phyloP scores from a whole-genome alignment of 1,139 yeast genomes.

The Torulaspora globosa region DNA sequence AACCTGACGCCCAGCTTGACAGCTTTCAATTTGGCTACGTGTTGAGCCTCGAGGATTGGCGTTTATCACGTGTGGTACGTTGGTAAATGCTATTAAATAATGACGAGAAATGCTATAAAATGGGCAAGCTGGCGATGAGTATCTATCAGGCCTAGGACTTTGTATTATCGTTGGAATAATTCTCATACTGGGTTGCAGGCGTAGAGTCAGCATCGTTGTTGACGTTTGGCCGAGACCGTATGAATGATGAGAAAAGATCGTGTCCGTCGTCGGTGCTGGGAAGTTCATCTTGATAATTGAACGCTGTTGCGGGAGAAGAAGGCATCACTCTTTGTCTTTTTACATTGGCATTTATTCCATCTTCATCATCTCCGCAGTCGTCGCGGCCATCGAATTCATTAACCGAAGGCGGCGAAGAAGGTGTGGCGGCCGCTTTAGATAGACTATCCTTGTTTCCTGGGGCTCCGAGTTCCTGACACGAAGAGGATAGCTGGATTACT shows the following conservation, averaged over 20 bases:
- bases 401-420: slow-evolving; percentile 17
- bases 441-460: background rate
- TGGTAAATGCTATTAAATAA: slow-evolving; percentile 8
- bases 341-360: slow-evolving; percentile 12
- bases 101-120: background rate
- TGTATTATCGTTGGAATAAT: slow-evolving; percentile 34
- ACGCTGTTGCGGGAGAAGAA: slow-evolving; percentile 36
- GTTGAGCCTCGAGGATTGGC: slow-evolving; percentile 1
- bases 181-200: slow-evolving; percentile 30
- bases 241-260: slow-evolving; percentile 35
- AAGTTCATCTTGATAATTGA: slow-evolving; percentile 23
- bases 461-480: slow-evolving; percentile 13
- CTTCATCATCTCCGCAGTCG: slow-evolving; percentile 17
- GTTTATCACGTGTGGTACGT: slow-evolving; percentile 2
- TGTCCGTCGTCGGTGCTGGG: slow-evolving; percentile 14
- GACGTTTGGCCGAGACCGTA: slow-evolving; percentile 30
- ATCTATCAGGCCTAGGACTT: slow-evolving; percentile 9
- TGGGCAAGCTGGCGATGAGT: slow-evolving; percentile 1
- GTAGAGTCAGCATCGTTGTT: slow-evolving; percentile 21
- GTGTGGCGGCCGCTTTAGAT: slow-evolving; percentile 4
- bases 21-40: slow-evolving; percentile 1
- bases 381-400: slow-evolving; percentile 13
- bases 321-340: slow-evolving; percentile 33
- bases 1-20: background rate
- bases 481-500: slow-evolving; percentile 18